A percentile compares a stretch with the other conserved stretches of the same genome.
phyloP scores from a whole-genome alignment of 2,329 filamentous ascomycete genomes.

The Nigrograna mackinnonii region DNA sequence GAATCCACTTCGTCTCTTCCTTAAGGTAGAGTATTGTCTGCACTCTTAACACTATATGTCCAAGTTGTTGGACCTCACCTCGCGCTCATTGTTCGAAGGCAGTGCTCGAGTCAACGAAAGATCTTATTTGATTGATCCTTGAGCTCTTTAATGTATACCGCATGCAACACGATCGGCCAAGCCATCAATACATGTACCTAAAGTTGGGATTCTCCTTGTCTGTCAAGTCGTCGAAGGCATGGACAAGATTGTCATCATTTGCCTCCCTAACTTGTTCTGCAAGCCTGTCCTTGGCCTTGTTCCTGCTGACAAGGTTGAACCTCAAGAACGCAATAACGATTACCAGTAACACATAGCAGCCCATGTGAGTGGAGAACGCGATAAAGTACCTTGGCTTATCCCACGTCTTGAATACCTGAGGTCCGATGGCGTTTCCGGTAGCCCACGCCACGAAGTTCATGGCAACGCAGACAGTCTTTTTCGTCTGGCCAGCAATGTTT shows the following conservation, averaged over 20 bases:
- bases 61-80: too few relatives aligned
- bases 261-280: slow-evolving; percentile 46
- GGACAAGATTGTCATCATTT: slow-evolving; percentile 46
- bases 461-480: slow-evolving; percentile 70
- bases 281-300: slow-evolving; percentile 59
- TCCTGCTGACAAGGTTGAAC: slow-evolving; percentile 61
- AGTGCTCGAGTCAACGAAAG: too few relatives aligned
- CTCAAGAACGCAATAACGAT: slow-evolving; percentile 61
- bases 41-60: too few relatives aligned
- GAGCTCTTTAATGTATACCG: too few relatives aligned
- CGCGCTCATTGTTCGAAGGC: too few relatives aligned
- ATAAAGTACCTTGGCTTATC: slow-evolving; percentile 70
- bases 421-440: slow-evolving; percentile 68
- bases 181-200: slow-evolving; percentile 56
- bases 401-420: slow-evolving; percentile 43
- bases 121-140: too few relatives aligned
- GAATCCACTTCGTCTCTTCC: too few relatives aligned
- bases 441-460: slow-evolving; percentile 73
- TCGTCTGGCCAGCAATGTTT: slow-evolving; percentile 74
- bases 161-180: too few relatives aligned
- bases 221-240: slow-evolving; percentile 67
- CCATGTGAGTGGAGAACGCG: slow-evolving; percentile 70
- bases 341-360: slow-evolving; percentile 67
- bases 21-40: too few relatives aligned
- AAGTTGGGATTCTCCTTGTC: slow-evolving; percentile 65